phyloP scores from a whole-genome alignment of 2,329 filamentous ascomycete species.

The Trichoderma oligosporum region DNA sequence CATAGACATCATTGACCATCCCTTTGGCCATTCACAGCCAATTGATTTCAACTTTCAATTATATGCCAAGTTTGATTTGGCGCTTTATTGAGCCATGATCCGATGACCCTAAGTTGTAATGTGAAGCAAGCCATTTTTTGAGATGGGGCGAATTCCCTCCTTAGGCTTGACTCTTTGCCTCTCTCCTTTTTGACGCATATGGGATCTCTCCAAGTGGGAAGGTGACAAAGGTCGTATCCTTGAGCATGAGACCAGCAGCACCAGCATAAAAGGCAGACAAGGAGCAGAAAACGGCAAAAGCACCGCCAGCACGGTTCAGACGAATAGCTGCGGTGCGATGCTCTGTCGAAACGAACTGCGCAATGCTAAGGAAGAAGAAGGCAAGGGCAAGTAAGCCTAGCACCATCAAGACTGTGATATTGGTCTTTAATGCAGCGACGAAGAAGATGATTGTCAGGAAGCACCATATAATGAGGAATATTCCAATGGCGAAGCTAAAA shows the following conservation, averaged over 20 bases:
- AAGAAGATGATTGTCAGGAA: conserved; percentile 56
- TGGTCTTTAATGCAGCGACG: conserved; percentile 54
- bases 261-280: conserved; percentile 40
- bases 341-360: conserved; percentile 46
- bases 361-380: conserved; percentile 57
- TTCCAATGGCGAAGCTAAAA: conserved; percentile 50
- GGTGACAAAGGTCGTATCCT: conserved; percentile 40
- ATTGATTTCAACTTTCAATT: too few species aligned
- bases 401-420: conserved; percentile 54
- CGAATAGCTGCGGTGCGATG: conserved; percentile 38
- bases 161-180: neutral
- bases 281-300: conserved; percentile 36
- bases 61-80: too few species aligned
- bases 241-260: conserved; percentile 39
- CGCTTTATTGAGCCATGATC: too few species aligned
- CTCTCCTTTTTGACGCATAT: neutral
- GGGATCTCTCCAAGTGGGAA: conserved; percentile 39
- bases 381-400: conserved; percentile 57
- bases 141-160: too few species aligned
- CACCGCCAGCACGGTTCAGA: conserved; percentile 43
- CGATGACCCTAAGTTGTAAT: too few species aligned
- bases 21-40: neutral
- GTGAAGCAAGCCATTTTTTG: too few species aligned
- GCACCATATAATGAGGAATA: conserved; percentile 58
- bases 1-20: too few species aligned